Evolutionary conservation across 176 grass and related monocot species (phyloP), one percentile per base, ranked within the genome.

Genomic region (Rhynchospora pubera): DNA sequence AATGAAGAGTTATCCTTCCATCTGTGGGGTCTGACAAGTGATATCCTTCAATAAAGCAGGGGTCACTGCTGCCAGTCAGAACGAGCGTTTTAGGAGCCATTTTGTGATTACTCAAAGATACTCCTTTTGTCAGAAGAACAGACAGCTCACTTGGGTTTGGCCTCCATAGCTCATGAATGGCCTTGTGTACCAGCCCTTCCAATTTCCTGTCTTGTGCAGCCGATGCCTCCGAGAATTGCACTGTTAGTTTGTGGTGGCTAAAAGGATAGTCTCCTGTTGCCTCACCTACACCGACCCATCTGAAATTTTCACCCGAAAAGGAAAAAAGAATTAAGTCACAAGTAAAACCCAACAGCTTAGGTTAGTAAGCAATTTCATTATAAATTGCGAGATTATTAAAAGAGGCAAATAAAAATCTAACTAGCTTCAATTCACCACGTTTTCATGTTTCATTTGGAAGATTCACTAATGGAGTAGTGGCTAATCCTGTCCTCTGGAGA

Each of bases 191-290:
- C 88, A 98, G 88, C 72, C 95, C 95, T 81, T 98, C 95, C 83
- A 98, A 85, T 89, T 98, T 98, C 73, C 95, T 91, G 57, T 98
- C 95, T 82, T 98, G 95, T 45, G 95, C 95, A 71, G 92, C 87
- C 63, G 89, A 88, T 8, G 92, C 85, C 75, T 98, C 95, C 50
- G 89, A 87, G 86, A 93, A 98, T 84, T 94, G 95, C 84, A 98
- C 95, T 4, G 92, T 98, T 77, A 98, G 88, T 42, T 98, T 98
- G 67, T 98, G 95, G 87, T 98, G 95, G 32, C 95, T 98, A 89
- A 98, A 98, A 16, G 95, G 95, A 50, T 98, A 98, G 89, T 98
- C 95, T 67, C 95, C 92, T 65, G 90, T 93, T 64, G 95, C 91
- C 60, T 94, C 92, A 48, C 95, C 91, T 50, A 98, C 90, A 70